Conservation (phyloP, 768 basidiomycete genomes). For the Thelephora ganbajun region DNA sequence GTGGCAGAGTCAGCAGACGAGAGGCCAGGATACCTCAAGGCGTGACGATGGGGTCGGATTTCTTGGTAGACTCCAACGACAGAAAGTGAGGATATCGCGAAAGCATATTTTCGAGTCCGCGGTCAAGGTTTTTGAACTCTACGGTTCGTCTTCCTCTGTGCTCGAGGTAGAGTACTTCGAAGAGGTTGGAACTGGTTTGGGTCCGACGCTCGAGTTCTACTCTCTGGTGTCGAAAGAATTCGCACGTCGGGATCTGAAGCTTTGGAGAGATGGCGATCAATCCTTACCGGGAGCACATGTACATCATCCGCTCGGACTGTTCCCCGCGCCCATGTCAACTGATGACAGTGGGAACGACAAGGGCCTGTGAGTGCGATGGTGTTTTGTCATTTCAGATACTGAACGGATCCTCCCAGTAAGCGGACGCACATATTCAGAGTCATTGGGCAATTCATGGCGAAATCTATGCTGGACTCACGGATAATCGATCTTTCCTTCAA, state of each 20-base stretch:
- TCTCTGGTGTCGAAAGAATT: conserved; percentile 95
- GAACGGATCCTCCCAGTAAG: conserved; percentile 36
- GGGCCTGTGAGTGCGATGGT: conserved; percentile 42
- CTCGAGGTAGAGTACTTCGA: conserved; percentile 98
- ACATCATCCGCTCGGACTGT: conserved; percentile 72
- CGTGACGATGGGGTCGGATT: conserved; percentile 88
- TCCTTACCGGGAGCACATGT: conserved; percentile 57
- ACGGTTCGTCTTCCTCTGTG: conserved; percentile 86
- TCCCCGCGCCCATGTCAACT: conserved; percentile 68
- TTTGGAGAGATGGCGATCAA: conserved; percentile 82
- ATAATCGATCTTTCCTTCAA: conserved; percentile 95
- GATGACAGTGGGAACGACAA: conserved; percentile 61
- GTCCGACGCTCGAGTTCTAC: conserved; percentile 97
- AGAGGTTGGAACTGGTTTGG: conserved; percentile 95
- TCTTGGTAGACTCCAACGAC: conserved; percentile 82
- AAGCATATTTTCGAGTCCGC: conserved; percentile 92
- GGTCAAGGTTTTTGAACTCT: conserved; percentile 92
- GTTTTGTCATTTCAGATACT: background rate
- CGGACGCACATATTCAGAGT: conserved; percentile 76
- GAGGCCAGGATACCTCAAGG: conserved; percentile 65
- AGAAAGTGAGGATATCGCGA: conserved; percentile 93
- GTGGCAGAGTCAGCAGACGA: conserved; percentile 72
- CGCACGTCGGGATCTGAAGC: conserved; percentile 71
- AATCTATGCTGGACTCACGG: conserved; percentile 91
- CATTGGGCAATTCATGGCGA: conserved; percentile 92